Base-by-base conservation (phyloP, 768 basidiomycete species). In the Crassisporium funariophilum region DNA sequence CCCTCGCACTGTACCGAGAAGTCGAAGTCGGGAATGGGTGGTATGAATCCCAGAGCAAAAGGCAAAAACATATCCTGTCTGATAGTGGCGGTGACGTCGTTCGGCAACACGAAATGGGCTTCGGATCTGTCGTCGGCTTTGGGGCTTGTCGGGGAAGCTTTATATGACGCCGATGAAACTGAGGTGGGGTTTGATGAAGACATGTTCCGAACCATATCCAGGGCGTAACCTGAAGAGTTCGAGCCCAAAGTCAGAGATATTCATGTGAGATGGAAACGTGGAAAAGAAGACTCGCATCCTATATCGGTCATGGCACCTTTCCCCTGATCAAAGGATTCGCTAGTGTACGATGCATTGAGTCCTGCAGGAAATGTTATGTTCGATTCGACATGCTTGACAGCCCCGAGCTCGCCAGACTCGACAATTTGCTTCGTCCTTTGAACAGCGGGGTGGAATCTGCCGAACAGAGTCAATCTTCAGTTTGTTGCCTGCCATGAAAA, bases 401-500 rank as follows among this genome's bases (percentile, higher is more conserved):
- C 50, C 2, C 85, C 86, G 5, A 85, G 65, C 53, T 81, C 81
- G 19, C 77, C 76, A 40, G 74, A 76, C n/a, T 78, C 71, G 11
- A 86, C 40, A 36, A 87, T 81, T n/a, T 68, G 74, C 49, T 78
- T 77, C 43, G 77, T 70, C 1, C 82, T 69, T 34, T 79, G 79
- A 12, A 73, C 66, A 0, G 78, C 79, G 5, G 86, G 86, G 52
- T 88, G 84, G 63, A 86, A 86, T 15, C 48, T 47, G 73, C 79
- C 15, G 71, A 47, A 65, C 70, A 70, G 4, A 78, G 67, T 31
- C 81, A 74, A 52, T 81, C 65, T 35, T 61, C 59, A 21, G 5
- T 46, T 70, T 74, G 46, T 64, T 50, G 44, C 64, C 56, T 4
- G 77, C 76, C 17, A 73, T 79, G n/a, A n/a, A n/a, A n/a, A n/a